phyloP scores from a whole-genome alignment of 2,329 filamentous ascomycete species.

The Calonectria ilicicola region DNA sequence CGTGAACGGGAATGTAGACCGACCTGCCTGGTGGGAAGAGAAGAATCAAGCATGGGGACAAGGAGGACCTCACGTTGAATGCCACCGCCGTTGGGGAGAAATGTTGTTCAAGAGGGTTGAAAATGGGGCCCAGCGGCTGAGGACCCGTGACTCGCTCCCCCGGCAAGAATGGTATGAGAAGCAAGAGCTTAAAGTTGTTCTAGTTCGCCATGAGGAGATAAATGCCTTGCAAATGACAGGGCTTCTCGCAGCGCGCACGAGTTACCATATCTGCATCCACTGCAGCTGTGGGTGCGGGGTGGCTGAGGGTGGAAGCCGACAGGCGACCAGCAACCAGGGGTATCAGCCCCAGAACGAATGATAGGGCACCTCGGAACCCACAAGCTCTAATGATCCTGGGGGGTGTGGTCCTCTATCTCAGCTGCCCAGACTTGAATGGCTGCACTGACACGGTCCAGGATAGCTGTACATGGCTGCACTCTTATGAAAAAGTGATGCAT shows the following conservation, averaged over 20 bases:
- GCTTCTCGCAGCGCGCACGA: not conserved
- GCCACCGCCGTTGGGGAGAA: not conserved
- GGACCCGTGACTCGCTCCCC: not conserved
- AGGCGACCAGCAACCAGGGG: not conserved
- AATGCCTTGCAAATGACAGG: not conserved
- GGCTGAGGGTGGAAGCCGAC: not conserved
- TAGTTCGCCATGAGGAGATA: not conserved
- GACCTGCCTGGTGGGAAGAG: not conserved
- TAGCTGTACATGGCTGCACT: not conserved
- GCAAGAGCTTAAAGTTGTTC: not conserved
- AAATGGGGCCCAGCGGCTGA: not conserved
- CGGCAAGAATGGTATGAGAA: not conserved
- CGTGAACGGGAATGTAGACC: not conserved
- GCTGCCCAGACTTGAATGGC: not conserved
- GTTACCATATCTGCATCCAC: not conserved
- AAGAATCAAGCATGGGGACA: not conserved
- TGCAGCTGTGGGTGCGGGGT: not conserved
- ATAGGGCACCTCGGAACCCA: not conserved
- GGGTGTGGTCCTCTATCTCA: not conserved
- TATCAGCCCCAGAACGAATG: not conserved
- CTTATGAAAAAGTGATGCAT: not conserved
- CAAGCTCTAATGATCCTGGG: not conserved
- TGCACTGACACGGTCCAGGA: not conserved
- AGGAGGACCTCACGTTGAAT: not conserved
- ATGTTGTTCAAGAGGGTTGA: not conserved